Evolutionary conservation across 2,329 filamentous ascomycete species (phyloP), one percentile per base, ranked within the genome.

Genomic region (Alternaria conjuncta): DNA sequence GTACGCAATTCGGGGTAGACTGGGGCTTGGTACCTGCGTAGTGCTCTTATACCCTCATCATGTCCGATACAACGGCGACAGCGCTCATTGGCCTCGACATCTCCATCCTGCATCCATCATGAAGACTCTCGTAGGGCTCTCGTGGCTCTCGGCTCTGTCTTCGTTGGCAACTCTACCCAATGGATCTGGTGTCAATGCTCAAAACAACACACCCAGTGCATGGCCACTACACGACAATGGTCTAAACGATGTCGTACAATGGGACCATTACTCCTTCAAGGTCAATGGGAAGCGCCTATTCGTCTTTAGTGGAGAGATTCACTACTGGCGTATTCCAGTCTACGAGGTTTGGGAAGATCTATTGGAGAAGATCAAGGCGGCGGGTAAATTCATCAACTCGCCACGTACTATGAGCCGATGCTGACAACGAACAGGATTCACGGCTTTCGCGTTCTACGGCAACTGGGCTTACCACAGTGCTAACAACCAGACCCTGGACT

Each of bases 221-320:
- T 86, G 84, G 84, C 83, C 84, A 2, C 60, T 85, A 11, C 82
- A 85, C 58, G 80, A 84, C 71, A 81, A 86, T 63, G 82, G 82
- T 6, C 67, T 84, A 54, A 86, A 81, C 61, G 70, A 81, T 5
- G 77, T 82, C 23, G 84, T 87, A 1, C 78, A 85, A 73, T 86
- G 85, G 85, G 85, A 87, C 64, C 81, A 85, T 59, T 85, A 85
- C 72, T 86, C 84, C 71, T 84, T 86, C 69, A 81, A 83, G 28
- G 74, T 87, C 57, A 83, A 86, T 55, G 83, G 82, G 26, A 80
- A 86, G 67, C 77, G 85, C 20, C 72, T 86, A 6, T 86, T 85
- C 66, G 77, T 87, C 46, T 86, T 84, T 70, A 82, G 83, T 13
- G 85, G 85, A 43, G 85, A 87, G 69, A 82, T 87, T 21, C 85